Base-by-base conservation (phyloP, 2,329 filamentous ascomycete species). In the Biscogniauxia sp. region DNA sequence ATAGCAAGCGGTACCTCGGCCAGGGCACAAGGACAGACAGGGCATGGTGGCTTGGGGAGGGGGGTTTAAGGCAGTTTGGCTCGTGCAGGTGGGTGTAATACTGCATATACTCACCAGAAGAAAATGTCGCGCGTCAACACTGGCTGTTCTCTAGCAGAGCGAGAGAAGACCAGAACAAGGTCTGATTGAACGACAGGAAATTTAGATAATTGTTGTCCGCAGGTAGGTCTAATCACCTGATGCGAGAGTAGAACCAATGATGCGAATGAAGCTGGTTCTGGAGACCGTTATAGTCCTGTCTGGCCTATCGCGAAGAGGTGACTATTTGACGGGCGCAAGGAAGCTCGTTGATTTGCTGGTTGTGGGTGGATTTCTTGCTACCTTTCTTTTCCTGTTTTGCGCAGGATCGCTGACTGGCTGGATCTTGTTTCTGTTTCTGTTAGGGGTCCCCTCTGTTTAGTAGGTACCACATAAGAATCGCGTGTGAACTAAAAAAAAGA, bases 181-280 rank as follows among this genome's bases (percentile, higher is more conserved):
- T 68, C 67, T 74, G 70, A 74, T 75, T 71, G 72, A 74, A 62
- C 70, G 65, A 62, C 64, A 57, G 57, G 62, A 69, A 57, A 67
- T 54, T 50, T 53, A 65, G 66, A 69, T 69, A 72, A 76, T 74
- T 72, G 70, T 69, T 65, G 68, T 79, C 78, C 78, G 79, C 79
- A 80, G 79, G 67, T 61, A 64, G 68, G 60, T 62, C 68, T 63
- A 74, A 82, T 85, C 83, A 85, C 81, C 81, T 84, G 83, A 84
- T 76, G 67, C 68, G 62, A 61, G 61, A 58, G 62, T 61, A 72
- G 65, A 73, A 69, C 82, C 82, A 85, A 85, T 84, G 70, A 70
- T 74, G 74, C 74, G 57, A 68, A 66, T 72, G 73, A 80, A 67
- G 69, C 63, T 62, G 72, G 75, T 68, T 76, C 70, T 80, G 70